phyloP scores from a whole-genome alignment of 202 grass and related monocot species.

The Musa balbisiana region DNA sequence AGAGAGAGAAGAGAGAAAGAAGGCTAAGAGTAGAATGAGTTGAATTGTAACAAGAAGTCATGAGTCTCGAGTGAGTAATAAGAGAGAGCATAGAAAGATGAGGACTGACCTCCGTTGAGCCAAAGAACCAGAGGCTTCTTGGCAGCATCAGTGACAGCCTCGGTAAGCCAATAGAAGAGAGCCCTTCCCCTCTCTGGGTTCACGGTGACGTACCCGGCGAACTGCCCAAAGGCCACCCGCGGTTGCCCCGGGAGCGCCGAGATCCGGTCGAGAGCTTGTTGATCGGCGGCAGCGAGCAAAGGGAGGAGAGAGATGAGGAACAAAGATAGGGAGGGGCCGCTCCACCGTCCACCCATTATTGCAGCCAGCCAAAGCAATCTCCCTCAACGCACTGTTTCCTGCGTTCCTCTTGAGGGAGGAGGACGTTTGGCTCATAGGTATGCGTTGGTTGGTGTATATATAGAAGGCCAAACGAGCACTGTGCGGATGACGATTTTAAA shows the following conservation, averaged over 20 bases:
- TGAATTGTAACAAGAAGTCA: too few relatives aligned
- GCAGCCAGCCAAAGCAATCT: too few relatives aligned
- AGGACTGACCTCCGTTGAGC: conserved; percentile 83
- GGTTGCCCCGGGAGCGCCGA: conserved; percentile 70
- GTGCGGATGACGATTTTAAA: too few relatives aligned
- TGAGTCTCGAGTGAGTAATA: not conserved
- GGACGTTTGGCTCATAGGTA: not conserved
- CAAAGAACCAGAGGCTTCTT: conserved; percentile 86
- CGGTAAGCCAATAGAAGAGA: conserved; percentile 98
- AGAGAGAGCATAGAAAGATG: not conserved
- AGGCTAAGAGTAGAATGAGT: not conserved
- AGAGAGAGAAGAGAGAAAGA: not conserved
- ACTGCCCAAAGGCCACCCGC: conserved; percentile 56
- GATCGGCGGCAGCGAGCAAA: not conserved
- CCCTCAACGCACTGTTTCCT: not conserved
- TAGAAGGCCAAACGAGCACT: not conserved
- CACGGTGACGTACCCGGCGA: conserved; percentile 79
- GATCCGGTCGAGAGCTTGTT: conserved; percentile 45
- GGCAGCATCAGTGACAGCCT: conserved; percentile 38
- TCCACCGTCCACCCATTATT: not conserved
- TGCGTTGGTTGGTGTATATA: not conserved
- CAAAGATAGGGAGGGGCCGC: not conserved
- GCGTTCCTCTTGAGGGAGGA: not conserved
- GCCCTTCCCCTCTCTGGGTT: conserved; percentile 50
- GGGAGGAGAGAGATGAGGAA: conserved; percentile 5